Evolutionary conservation across 768 basidiomycete species (phyloP), one percentile per base, ranked within the genome.

Genomic region (Mycena indigotica): DNA sequence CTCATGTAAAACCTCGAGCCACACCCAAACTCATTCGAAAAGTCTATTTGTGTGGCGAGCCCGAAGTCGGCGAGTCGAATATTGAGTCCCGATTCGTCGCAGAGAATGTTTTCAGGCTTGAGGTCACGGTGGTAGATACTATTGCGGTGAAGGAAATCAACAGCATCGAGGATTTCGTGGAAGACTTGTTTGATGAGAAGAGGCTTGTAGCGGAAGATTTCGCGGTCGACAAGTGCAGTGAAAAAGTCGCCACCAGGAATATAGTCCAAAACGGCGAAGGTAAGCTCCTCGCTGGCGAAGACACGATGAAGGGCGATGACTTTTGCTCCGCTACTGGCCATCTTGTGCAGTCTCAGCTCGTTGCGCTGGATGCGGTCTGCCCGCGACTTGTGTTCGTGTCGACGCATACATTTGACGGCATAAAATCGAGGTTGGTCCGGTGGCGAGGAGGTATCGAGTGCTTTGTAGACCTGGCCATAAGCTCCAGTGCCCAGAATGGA

Each of bases 11-110:
- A 58, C 2, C 60, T 45, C 16, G 67, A 76, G 0, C 80, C 80
- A 17, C 70, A 70, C 1, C 72, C 69, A 38, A 71, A 68, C 10
- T 73, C 66, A 25, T 49, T 60, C 28, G 68, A 71, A 21, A 69
- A 30, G 17, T 57, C 64, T 30, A 58, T 53, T 35, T 61, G 58
- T 5, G 75, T 77, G 3, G 73, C 69, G 10, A 84, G 69, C 5
- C 85, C 84, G 73, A 85, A 86, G 66, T 85, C 84, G 5, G 81
- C 78, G 39, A 85, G 69, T 48, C 72, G 73, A 29, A 84, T 73
- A 51, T 65, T 67, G 6, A 38, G 38, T 12, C 55, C 55, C 53
- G 67, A 59, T 15, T 80, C 77, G 30, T 49, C 78, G 61, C 77
- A 78, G 48, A 84, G 63, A 38, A 84, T 69, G 64, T 77, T 84